Base-by-base conservation (phyloP, 345 rosid species). In the Citrus cavaleriei region DNA sequence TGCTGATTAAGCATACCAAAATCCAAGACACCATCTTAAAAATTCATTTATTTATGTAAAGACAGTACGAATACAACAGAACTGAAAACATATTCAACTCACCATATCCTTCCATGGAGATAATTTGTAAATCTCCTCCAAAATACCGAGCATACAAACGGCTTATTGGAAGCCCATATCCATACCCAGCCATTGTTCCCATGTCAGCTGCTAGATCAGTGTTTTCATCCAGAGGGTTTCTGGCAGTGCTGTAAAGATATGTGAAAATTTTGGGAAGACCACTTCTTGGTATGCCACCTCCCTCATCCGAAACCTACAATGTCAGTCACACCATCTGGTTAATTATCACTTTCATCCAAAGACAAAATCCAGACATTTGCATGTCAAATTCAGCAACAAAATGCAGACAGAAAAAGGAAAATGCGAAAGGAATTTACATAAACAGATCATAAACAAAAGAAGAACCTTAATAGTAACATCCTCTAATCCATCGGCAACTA, bases 101-200 rank as follows among this genome's bases (percentile, higher is more conserved):
- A 96, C 99, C 99, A 49, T 96, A 96, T 91, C 99, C 99, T 87
- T 96, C 99, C 98, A 96, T 94, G 28, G 97, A 96, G 76, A 93
- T 93, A 75, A 94, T 86, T 80, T 96, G 98, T 84, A 96, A 89
- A 83, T 94, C 99, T 30, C 99, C 99, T 76, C 99, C 99, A 34
- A 96, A 96, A 80, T 96, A 96, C 73, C 89, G 88, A 72, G 99
- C 99, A 83, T 96, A 94, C 84, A 96, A 82, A 49, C 99, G 98
- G 70, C 99, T 96, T 74, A 96, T 93, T 10, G 99, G 99, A 49
- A 94, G 84, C 71, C 99, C 99, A 75, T 85, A 96, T 27, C 99
- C 99, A 82, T 91, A 96, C 67, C 98, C 99, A 46, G 99, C 99
- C 99, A 96, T 96, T 16, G 90, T 96, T 73, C 90, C 88, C 40